Evolutionary conservation across 148 eudicot species (phyloP), one percentile per base, ranked within the genome.

Genomic region (Fagopyrum homotropicum): DNA sequence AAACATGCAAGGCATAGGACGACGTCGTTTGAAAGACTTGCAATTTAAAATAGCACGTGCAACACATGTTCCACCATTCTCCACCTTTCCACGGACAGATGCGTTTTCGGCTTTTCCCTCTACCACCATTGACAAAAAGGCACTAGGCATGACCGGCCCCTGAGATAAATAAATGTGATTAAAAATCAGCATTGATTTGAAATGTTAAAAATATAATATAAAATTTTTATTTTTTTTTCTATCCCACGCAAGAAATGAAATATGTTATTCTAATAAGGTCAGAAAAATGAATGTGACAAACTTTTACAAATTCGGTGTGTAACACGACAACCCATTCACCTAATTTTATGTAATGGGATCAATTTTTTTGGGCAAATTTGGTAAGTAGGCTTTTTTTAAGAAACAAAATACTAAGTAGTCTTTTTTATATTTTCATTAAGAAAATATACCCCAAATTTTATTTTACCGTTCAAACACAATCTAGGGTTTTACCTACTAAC

Each of bases 61-160:
- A 63, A 63, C 69, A 63, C 69, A 29, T 63, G 69, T 30, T 6
- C 2, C 60, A 59, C 64, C 40, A 59, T 14, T 54, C 17, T 15
- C 59, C 59, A 2, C 59, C 14, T 5, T 50, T 6, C 59, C 19
- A 19, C 64, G 64, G 30, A 22, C 2, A 22, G 22, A 55, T 55
- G 26, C 60, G 64, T 6, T 22, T 59, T 2, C 35, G 64, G 59
- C 59, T 14, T 54, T 8, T 1, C 40, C 0, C 0, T 35, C 40
- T 35, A 49, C 52, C 56, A 50, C 17, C 56, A 51, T 14, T 51
- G 56, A 5, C 40, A 35, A 35, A 14, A 51, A 51, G 61, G 29
- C 61, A 56, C 29, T 56, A n/a, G 22, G 61, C 61, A 56, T 56
- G 61, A 56, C 26, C 9, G 61, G 61, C 60, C 61, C 59, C 35